phyloP scores from a whole-genome alignment of 805 yeast genomes.

The Metschnikowia orientalis region DNA sequence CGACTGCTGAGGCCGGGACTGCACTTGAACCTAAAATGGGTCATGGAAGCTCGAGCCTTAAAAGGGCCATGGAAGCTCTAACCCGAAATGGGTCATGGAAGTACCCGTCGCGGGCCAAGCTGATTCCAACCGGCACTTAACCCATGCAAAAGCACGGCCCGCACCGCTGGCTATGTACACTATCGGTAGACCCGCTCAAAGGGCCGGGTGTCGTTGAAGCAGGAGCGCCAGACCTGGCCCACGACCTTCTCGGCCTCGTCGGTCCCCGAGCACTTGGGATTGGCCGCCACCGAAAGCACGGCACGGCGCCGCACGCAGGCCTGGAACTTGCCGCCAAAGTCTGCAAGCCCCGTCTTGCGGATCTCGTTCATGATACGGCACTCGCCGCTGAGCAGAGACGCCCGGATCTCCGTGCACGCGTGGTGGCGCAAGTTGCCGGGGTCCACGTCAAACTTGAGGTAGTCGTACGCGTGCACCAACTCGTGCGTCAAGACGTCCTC shows the following conservation, averaged over 20 bases:
- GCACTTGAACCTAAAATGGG: no score
- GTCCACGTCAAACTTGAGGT: constrained; percentile 80
- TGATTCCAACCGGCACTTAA: no score
- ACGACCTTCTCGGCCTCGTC: constrained; percentile 78
- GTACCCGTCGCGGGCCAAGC: no score
- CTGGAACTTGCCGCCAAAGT: constrained; percentile 79
- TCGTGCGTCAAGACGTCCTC: constrained; percentile 94
- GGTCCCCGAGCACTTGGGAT: constrained; percentile 72
- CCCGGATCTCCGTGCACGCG: constrained; percentile 95
- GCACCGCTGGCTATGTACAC: constrained; percentile 9
- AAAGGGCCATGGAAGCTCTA: no score
- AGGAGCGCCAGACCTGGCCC: constrained; percentile 84
- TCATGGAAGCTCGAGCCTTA: no score
- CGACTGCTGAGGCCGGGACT: no score
- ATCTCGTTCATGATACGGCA: constrained; percentile 88
- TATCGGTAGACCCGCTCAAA: constrained; percentile 85
- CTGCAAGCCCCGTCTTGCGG: constrained; percentile 46
- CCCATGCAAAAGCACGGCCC: no score
- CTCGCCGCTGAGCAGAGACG: constrained; percentile 89
- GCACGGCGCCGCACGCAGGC: constrained; percentile 90
- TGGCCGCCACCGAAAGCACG: constrained; percentile 72
- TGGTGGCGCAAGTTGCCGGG: constrained; percentile 85
- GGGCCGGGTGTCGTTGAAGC: constrained; percentile 93
- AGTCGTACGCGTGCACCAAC: constrained; percentile 88
- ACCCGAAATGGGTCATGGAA: no score